Evolutionary conservation across 2,329 filamentous ascomycete species (phyloP), one percentile per base, ranked within the genome.

Genomic region (Coleophoma cylindrospora): DNA sequence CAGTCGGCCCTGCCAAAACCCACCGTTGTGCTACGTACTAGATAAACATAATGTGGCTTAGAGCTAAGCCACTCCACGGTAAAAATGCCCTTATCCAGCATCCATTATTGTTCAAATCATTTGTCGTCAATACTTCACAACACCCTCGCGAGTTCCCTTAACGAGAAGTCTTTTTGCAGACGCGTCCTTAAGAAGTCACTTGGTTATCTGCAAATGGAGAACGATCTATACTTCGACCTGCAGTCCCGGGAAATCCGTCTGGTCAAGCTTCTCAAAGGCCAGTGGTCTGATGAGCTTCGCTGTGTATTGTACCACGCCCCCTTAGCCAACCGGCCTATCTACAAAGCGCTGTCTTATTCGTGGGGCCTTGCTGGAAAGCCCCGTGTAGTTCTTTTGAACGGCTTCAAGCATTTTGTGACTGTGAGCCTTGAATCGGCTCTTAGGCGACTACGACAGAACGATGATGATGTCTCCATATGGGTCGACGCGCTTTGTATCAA

Each of bases 271-370:
- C 38, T n/a, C 10, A 13, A 11, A n/a, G 38, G 38, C 14, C 13
- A 14, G 13, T n/a, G 13, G 13, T 11, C 11, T 19, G 38, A 41
- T 19, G 13, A 19, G 11, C 14, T 41, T 2, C 12, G 17, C 13
- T 41, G 38, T 6, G 17, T 11, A 11, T 17, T 41, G 14, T 14
- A n/a, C 5, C 17, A 19, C 13, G 38, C 19, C 11, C 38, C 38
- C 10, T 17, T 41, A 41, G 17, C 13, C 17, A 41, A 41, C 3
- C 11, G 11, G 13, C 38, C 38, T 15, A 12, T 8, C 3, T 40
- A 47, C 21, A 13, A 47, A 22, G 33, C 36, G 19, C 21, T 37
- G 21, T 22, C 19, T 87, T 9, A 45, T 45, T 15, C 32, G 9
- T 45, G 43, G 43, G 43, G 43, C 17, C 11, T 17, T 19, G 38